phyloP scores from a whole-genome alignment of 116 monocot genomes.

The Papilionanthe hybrid region DNA sequence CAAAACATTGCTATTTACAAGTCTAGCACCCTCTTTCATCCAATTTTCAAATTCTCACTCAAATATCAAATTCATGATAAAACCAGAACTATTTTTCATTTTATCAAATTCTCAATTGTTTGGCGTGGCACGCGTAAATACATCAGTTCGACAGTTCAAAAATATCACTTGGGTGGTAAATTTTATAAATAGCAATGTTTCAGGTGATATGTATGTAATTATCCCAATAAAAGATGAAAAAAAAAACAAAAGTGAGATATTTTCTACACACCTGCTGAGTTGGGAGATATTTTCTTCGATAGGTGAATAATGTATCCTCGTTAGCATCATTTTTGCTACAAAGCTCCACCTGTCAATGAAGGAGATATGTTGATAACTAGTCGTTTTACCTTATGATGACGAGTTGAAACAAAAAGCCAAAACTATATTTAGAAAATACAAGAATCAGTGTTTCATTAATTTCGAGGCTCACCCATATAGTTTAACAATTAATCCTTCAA shows the following conservation, averaged over 20 bases:
- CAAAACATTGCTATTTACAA: no score
- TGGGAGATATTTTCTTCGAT: slow-evolving; percentile 88
- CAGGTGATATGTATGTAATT: no score
- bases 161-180: no score
- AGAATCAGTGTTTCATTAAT: not conserved
- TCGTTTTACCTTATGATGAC: not conserved
- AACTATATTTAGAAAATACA: not conserved
- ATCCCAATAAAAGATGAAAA: not conserved
- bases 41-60: no score
- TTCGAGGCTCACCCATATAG: not conserved
- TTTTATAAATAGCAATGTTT: no score
- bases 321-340: slow-evolving; percentile 25
- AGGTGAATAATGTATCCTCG: slow-evolving; percentile 73
- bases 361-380: slow-evolving; percentile 3
- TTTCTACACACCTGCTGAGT: slow-evolving; percentile 48
- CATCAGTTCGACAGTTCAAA: no score
- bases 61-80: no score
- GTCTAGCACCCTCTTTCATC: no score
- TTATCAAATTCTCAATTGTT: no score
- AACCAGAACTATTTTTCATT: no score
- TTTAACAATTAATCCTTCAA: not conserved
- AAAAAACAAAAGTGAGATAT: no score
- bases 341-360: slow-evolving; percentile 69
- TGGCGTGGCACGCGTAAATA: no score
- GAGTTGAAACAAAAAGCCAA: not conserved